phyloP scores from a whole-genome alignment of 176 grass and related monocot genomes.

The Triticum aestivum region IWGSC_CS_RefSeq_v2.1 NC_057807.1:655529928-655530427 shows the following conservation, averaged over 20 bases:
- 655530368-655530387: neutral
- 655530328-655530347: neutral
- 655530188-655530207: neutral
- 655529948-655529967: constrained; percentile 38
- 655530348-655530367: constrained; percentile 7
- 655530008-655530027: constrained; percentile 45
- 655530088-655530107: constrained; percentile 47
- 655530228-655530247: neutral
- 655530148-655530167: neutral
- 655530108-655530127: constrained; percentile 66
- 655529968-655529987: constrained; percentile 52
- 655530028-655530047: constrained; percentile 84
- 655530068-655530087: constrained; percentile 56
- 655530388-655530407: neutral
- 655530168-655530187: neutral
- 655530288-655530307: neutral
- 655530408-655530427: neutral
- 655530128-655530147: constrained; percentile 9
- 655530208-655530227: neutral
- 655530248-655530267: neutral
- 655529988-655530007: constrained; percentile 32
- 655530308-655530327: neutral
- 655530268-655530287: neutral
- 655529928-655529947: constrained; percentile 12
- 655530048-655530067: constrained; percentile 56